Base-by-base conservation (phyloP, 345 rosid genomes). In the Laguncularia racemosa region DNA sequence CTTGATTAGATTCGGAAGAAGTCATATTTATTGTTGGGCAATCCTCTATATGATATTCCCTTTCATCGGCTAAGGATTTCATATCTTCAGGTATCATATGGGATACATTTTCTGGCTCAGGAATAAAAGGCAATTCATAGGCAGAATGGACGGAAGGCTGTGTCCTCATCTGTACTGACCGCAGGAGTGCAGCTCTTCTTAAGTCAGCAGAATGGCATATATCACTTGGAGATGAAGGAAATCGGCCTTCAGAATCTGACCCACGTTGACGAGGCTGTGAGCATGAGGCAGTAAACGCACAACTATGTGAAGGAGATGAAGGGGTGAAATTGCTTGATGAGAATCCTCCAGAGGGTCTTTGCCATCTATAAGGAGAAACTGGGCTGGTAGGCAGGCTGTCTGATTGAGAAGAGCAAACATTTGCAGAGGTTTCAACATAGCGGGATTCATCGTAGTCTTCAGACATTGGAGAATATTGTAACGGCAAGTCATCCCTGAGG, bases 201-300 rank as follows among this genome's bases (percentile, higher is more conserved):
- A 95, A 70, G 72, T 90, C 96, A 40, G 96, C 92, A 3, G 96
- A 88, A 77, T 95, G 96, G 66, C 97, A 88, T 59, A 95, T 95
- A 68, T 95, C 97, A 54, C 97, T 95, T 21, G 97, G 97, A 17
- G 99, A 90, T 26, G 97, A 95, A 0, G 97, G 97, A 68, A 95
- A 82, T 67, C 96, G 78, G 44, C 97, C 89, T 65, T 90, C 97
- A 0, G 99, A 84, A 47, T 95, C 95, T 3, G 96, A 90, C 38
- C 87, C 86, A 67, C 91, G 73, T 55, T 78, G 92, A 15, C 86
- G 88, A 53, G 89, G 57, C 67, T 71, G 95, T 49, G 91, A 70
- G 56, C 64, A 59, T 40, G 76, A 19, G 19, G 75, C 52, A 17
- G 69, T 38, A 16, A 68, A 52, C 28, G 65, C 51, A 65, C 59